Evolutionary conservation across 257 asterid species (phyloP), one percentile per base, ranked within the genome.

Genomic region (Penstemon barbatus): DNA sequence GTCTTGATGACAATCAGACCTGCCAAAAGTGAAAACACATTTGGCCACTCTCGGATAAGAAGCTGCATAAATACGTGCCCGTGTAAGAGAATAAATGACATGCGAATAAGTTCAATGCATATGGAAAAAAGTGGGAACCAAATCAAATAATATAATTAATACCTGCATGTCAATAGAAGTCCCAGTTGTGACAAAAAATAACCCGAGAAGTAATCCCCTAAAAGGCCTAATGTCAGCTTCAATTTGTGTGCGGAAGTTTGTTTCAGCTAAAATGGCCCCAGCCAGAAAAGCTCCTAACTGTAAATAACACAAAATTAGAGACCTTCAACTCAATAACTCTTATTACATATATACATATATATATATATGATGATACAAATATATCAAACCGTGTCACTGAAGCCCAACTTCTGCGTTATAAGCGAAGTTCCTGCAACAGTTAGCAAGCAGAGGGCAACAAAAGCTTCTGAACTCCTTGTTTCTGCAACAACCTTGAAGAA

Each of bases 201-300:
- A 80, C 72, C 99, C 99, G 68, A 94, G 92, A 75, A 94, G 96
- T 72, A 94, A 82, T 72, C 99, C 99, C 80, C 97, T 80, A 78
- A 94, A 94, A 73, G 99, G 99, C 88, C 96, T 84, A 69, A 94
- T 94, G 83, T 94, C 99, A 73, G 99, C 99, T 85, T 94, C 99
- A 73, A 94, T 87, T 84, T 94, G 99, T 63, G 99, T 94, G 49
- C 99, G 96, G 76, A 84, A 94, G 76, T 94, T 94, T 62, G 99
- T 94, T 81, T 94, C 99, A 0, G 99, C 99, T 62, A 94, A 76
- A 71, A 91, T 68, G 51, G 99, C 97, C 77, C 99, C 99, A 49
- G 97, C 99, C 59, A 94, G 84, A 75, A 94, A 94, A 44, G 99
- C 99, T 77, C 99, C 99, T 68, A 94, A 89, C 99, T 94, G 80